Conservation (phyloP, 2,329 filamentous ascomycete species). For the Pezicula rhizophila region DNA sequence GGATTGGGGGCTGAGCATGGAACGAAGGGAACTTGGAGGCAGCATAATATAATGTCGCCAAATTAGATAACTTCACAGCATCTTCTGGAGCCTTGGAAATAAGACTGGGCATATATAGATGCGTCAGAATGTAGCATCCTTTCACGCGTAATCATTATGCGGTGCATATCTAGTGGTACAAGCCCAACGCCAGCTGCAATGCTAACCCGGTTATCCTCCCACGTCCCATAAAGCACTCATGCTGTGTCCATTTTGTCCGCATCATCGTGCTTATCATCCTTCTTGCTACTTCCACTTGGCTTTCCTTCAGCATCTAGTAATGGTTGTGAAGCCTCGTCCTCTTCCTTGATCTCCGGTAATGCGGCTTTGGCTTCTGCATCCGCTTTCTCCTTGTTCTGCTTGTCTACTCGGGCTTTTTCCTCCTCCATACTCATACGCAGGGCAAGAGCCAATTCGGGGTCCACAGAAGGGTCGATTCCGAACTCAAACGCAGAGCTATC, state of each 20-base stretch:
- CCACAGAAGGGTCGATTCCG: slow-evolving; percentile 82
- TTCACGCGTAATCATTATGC: too few species aligned
- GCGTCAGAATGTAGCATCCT: too few species aligned
- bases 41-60: slow-evolving; percentile 3
- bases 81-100: slow-evolving; percentile 5
- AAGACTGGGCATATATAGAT: too few species aligned
- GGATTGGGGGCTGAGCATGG: neutral
- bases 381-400: slow-evolving; percentile 71
- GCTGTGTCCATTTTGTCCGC: slow-evolving; percentile 89
- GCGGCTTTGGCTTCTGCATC: slow-evolving; percentile 66
- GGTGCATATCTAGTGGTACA: slow-evolving; percentile 27
- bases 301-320: slow-evolving; percentile 59
- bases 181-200: slow-evolving; percentile 28
- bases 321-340: slow-evolving; percentile 61
- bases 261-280: slow-evolving; percentile 46
- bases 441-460: slow-evolving; percentile 90
- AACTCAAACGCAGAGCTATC: slow-evolving; percentile 68
- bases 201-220: slow-evolving; percentile 13
- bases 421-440: slow-evolving; percentile 98
- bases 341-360: slow-evolving; percentile 77
- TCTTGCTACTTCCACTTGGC: slow-evolving; percentile 51
- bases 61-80: slow-evolving; percentile 5
- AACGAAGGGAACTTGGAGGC: neutral
- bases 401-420: slow-evolving; percentile 89
- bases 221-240: slow-evolving; percentile 33